These are phyloP conservation scores for Ramalina peruviana DNA, from an alignment of 495 filamentous ascomycete genomes.

Conservation along the genomic window DNA sequence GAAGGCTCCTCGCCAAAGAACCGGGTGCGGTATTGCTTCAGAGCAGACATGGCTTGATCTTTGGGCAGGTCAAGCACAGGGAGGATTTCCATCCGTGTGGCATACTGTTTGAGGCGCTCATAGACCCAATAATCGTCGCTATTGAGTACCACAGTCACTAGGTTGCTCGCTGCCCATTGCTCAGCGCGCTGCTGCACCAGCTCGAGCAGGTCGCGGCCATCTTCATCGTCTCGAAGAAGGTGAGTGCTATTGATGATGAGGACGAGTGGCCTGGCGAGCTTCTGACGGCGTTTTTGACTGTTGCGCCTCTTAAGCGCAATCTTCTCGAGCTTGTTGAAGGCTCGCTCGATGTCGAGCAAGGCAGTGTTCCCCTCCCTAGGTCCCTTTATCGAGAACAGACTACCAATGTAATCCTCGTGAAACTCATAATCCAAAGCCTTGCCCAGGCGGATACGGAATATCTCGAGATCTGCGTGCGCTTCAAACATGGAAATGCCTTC, in stretches of 20 bases:
- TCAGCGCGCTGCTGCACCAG: constrained; percentile 92
- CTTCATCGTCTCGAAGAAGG: constrained; percentile 77
- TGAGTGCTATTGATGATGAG: constrained; percentile 88
- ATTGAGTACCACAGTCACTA: constrained; percentile 85
- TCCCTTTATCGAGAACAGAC: constrained; percentile 84
- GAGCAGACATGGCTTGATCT: constrained; percentile 54
- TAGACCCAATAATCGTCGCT: constrained; percentile 98
- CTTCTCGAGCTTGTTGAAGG: constrained; percentile 96
- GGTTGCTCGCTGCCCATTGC: constrained; percentile 79
- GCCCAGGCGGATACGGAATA: constrained; percentile 82
- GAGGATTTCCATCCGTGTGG: constrained; percentile 83
- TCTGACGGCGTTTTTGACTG: constrained; percentile 24
- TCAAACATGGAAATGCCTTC: constrained; percentile 86
- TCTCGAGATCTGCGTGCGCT: constrained; percentile 86
- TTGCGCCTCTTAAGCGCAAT: constrained; percentile 51
- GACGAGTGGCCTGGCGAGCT: constrained; percentile 53
- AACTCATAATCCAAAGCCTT: constrained; percentile 94
- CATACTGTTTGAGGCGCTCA: constrained; percentile 78
- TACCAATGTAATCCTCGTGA: constrained; percentile 74
- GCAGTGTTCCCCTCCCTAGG: constrained; percentile 74
- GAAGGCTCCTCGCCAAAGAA: constrained; percentile 48
- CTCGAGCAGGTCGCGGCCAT: constrained; percentile 81
- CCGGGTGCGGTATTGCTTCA: constrained; percentile 57
- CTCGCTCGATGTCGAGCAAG: constrained; percentile 84
- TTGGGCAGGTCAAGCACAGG: constrained; percentile 71